Evolutionary conservation across 306 rosid species (phyloP).

Genomic region (Begonia masoniana): DNA sequence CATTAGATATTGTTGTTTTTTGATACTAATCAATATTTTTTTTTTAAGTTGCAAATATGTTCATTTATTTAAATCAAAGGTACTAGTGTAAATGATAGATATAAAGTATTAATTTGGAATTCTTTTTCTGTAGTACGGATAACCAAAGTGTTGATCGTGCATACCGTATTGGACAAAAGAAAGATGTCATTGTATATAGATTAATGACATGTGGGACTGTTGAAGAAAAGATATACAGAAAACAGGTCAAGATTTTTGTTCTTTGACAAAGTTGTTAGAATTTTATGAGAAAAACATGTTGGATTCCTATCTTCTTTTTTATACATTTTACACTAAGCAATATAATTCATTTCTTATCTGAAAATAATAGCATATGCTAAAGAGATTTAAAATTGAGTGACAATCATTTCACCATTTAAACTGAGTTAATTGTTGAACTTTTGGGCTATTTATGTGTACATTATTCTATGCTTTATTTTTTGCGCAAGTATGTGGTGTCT

Average conservation of each 20-base stretch:
- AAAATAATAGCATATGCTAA: neutral
- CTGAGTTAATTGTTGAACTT: too few relatives aligned
- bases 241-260: conserved; percentile 45
- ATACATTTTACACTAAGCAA: too few relatives aligned
- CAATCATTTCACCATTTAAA: too few relatives aligned
- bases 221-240: conserved; percentile 90
- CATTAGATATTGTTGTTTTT: neutral
- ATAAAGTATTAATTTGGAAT: neutral
- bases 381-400: too few relatives aligned
- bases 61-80: neutral
- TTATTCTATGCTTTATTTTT: too few relatives aligned
- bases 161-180: conserved; percentile 85
- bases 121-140: conserved; percentile 53
- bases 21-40: neutral
- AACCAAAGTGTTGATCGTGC: conserved; percentile 97
- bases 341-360: neutral
- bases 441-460: too few relatives aligned
- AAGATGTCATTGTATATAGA: conserved; percentile 84
- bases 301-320: too few relatives aligned
- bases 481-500: too few relatives aligned
- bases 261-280: neutral
- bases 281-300: neutral
- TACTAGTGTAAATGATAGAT: neutral
- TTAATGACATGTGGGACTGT: conserved; percentile 95
- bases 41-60: neutral